A percentile compares a stretch with the other conserved stretches of the same genome.
Evolutionary conservation across 495 filamentous ascomycete species (phyloP).

Genomic region (Penicillium alfredii): DNA sequence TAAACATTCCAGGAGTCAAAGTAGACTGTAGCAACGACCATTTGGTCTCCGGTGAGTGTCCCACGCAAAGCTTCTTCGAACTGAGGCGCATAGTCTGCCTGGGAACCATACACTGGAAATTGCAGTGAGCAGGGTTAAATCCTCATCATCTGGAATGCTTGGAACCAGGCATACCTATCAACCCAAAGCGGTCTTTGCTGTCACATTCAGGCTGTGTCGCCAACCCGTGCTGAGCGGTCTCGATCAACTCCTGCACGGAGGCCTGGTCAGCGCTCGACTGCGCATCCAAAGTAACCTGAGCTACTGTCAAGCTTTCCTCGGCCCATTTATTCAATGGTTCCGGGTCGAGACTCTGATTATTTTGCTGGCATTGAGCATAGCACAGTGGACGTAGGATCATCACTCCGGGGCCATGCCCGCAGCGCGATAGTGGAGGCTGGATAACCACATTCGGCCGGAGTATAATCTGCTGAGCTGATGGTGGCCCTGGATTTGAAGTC

Average conservation of each 20-base stretch:
- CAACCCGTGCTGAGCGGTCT: slow-evolving; percentile 12
- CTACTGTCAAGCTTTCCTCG: slow-evolving; percentile 35
- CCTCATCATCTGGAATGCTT: not conserved
- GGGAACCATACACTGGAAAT: slow-evolving; percentile 23
- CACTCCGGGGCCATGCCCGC: slow-evolving; percentile 50
- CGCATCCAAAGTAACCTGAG: slow-evolving; percentile 19
- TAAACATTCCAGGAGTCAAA: slow-evolving; percentile 15
- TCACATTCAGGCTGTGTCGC: slow-evolving; percentile 13
- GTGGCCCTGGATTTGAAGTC: slow-evolving; percentile 2
- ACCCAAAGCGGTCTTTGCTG: slow-evolving; percentile 11
- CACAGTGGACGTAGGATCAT: slow-evolving; percentile 34
- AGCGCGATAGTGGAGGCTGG: slow-evolving; percentile 52
- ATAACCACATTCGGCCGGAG: slow-evolving; percentile 15
- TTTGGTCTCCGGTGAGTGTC: not conserved
- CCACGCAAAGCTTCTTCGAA: slow-evolving; percentile 14
- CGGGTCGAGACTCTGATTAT: slow-evolving; percentile 26
- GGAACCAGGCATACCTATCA: slow-evolving; percentile 17
- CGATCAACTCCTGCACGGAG: slow-evolving; percentile 7
- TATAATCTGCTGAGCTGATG: slow-evolving; percentile 8
- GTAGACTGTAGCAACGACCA: slow-evolving; percentile 11
- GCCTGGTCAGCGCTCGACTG: slow-evolving; percentile 5
- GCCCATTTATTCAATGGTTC: slow-evolving; percentile 35
- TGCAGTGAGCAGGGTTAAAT: no score
- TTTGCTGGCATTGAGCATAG: slow-evolving; percentile 15
- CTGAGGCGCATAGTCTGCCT: slow-evolving; percentile 15